Percentiles rank a stretch among this genome's conserved stretches.
These are phyloP conservation scores for Aspergillus novoparasiticus DNA, from an alignment of 2,329 filamentous ascomycete genomes.

Conservation along the genomic window DNA sequence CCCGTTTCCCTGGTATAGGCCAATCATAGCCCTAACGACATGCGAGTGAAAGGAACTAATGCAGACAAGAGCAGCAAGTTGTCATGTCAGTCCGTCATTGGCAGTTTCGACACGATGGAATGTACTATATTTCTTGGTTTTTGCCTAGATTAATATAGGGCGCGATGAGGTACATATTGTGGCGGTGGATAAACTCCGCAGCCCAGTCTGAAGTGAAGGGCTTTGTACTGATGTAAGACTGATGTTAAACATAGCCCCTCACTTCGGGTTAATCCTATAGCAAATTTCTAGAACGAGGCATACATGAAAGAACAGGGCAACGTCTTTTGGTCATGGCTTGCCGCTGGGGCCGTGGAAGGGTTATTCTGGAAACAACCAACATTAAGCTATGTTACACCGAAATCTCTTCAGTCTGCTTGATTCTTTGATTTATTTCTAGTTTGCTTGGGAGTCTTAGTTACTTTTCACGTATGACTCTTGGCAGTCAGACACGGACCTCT, in stretches of 20 bases:
- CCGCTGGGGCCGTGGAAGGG: no score
- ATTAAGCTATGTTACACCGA: no score
- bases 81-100: background rate
- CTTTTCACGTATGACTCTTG: background rate
- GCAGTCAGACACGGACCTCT: background rate
- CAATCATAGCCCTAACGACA: background rate
- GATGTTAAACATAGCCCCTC: background rate
- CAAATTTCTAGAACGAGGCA: no score
- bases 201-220: background rate
- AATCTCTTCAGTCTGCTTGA: no score
- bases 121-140: background rate
- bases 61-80: background rate
- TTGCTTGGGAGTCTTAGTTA: background rate
- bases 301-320: background rate
- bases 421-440: background rate
- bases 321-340: no score
- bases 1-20: background rate
- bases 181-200: background rate
- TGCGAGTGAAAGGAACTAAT: background rate
- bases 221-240: background rate
- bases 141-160: background rate
- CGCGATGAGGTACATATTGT: background rate
- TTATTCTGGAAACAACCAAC: no score
- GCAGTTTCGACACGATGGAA: background rate
- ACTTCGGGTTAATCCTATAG: background rate